Conservation (phyloP, 129 eudicot genomes). For the Flaveria ramosissima region DNA sequence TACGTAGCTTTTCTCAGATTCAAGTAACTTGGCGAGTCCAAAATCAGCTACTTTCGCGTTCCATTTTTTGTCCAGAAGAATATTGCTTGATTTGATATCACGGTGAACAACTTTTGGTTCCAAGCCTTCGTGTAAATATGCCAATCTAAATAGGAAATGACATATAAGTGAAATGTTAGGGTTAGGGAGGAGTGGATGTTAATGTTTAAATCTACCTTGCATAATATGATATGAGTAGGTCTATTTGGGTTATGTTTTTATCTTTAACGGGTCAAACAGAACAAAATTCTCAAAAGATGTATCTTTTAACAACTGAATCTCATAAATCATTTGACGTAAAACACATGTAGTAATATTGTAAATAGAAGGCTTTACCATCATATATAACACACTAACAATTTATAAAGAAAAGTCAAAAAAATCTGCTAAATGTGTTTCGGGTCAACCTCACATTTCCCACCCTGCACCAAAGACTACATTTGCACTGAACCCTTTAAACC, state of each 20-base stretch:
- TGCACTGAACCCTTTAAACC: background rate
- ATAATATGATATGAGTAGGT: background rate
- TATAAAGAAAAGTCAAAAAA: background rate
- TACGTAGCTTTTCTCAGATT: constrained; percentile 78
- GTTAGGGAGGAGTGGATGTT: background rate
- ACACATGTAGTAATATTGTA: background rate
- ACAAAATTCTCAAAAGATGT: background rate
- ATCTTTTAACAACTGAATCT: background rate
- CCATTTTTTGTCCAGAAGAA: constrained; percentile 86
- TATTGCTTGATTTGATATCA: constrained; percentile 91
- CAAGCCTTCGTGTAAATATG: constrained; percentile 91
- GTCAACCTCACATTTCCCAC: background rate
- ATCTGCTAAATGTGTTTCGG: background rate
- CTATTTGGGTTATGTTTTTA: background rate
- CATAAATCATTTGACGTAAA: background rate
- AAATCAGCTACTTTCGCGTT: constrained; percentile 86
- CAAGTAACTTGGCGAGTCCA: constrained; percentile 89
- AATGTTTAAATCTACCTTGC: background rate
- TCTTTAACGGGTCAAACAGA: background rate
- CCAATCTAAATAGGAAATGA: constrained; percentile 49
- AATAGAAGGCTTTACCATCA: background rate
- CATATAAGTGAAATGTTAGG: background rate
- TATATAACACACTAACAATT: background rate
- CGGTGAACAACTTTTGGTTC: constrained; percentile 99
- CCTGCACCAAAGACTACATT: no score